Base-by-base conservation (phyloP, 177 flowering plant species). In the Tripterygium wilfordii region DNA sequence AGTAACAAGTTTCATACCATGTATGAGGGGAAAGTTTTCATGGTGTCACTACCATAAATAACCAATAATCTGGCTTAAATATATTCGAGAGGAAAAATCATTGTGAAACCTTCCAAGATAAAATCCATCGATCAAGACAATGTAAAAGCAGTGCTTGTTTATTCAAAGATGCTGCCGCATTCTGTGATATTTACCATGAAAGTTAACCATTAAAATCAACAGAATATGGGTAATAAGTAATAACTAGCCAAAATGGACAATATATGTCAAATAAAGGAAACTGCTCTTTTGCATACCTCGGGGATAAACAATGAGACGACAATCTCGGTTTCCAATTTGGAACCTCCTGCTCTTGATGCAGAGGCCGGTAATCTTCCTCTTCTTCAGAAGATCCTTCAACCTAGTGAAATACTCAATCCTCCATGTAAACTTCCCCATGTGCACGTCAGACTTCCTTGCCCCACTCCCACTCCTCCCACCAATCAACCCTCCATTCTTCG, bases 281-380 rank as follows among this genome's bases (percentile, higher is more conserved):
- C n/a, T n/a, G n/a, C n/a, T n/a, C n/a, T n/a, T 5, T 32, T 15
- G n/a, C 54, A 54, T 75, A 92, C 98, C 98, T 80, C 98, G 72
- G 32, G 98, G 98, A 78, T 88, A 92, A 58, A 92, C 94, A 67
- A 92, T 88, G 42, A 92, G 85, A 31, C 96, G 95, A 37, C 96
- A 92, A 60, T 92, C 98, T 53, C 94, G 70, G 43, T 92, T 88
- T 8, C 95, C 98, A 76, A 92, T 80, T 56, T 88, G 98, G 64
- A 92, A 92, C 69, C 96, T 82, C 80, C 81, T 77, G 78, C 98
- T 92, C 74, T 92, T 92, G 46, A 92, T 80, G 67, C 98, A 88
- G 19, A 91, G 89, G 24, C 98, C 98, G 0, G 96, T 88, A 10
- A 88, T 88, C 74, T 88, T 91, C 77, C 94, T 83, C 78, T 91